Percentiles rank a stretch among this genome's conserved stretches.
phyloP scores from a whole-genome alignment of 2,329 filamentous ascomycete species.

The Tolypocladium paradoxum region DNA sequence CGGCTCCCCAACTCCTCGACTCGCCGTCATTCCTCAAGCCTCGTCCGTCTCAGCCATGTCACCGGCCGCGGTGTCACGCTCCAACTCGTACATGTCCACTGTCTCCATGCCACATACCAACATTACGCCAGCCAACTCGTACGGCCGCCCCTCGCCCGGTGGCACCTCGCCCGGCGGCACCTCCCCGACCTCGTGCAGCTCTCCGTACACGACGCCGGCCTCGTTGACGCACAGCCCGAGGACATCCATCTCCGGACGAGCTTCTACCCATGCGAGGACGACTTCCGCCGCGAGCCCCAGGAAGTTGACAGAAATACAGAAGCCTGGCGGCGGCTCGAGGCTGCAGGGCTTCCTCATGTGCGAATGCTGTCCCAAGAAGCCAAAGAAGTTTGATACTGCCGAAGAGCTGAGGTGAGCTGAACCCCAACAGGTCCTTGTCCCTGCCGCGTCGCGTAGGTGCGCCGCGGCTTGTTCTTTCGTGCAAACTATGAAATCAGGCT shows the following conservation, averaged over 20 bases:
- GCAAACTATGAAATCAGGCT: neutral
- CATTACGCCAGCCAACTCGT: constrained; percentile 32
- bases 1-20: constrained; percentile 41
- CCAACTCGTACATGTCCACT: constrained; percentile 36
- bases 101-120: constrained; percentile 31
- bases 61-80: constrained; percentile 26
- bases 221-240: constrained; percentile 40
- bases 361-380: constrained; percentile 94
- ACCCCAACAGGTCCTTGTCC: neutral
- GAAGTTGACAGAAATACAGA: constrained; percentile 39
- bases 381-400: constrained; percentile 81
- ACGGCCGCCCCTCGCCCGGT: constrained; percentile 35
- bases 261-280: constrained; percentile 31
- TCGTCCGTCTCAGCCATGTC: constrained; percentile 33
- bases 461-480: neutral
- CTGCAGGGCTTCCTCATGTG: constrained; percentile 55
- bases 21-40: constrained; percentile 34
- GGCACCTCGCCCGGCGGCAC: constrained; percentile 35
- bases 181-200: constrained; percentile 38
- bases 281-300: constrained; percentile 39
- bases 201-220: constrained; percentile 37
- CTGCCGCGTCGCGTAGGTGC: neutral
- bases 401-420: constrained; percentile 68
- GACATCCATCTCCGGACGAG: constrained; percentile 30
- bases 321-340: constrained; percentile 33